phyloP scores from a whole-genome alignment of 2,329 filamentous ascomycete genomes.

The Curvularia spicifera region DNA sequence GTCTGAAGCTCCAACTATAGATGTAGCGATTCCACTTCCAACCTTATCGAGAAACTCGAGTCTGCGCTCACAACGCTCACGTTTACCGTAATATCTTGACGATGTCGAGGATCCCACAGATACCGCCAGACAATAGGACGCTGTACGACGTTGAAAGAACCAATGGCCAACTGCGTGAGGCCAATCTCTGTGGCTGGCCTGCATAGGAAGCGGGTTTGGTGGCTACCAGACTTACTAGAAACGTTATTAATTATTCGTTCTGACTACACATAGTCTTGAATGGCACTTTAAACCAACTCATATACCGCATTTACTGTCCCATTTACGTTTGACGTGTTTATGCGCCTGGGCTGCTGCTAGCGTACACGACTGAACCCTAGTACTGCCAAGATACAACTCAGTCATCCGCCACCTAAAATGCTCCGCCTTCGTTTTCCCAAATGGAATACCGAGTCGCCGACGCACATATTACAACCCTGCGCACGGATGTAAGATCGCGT shows the following conservation, averaged over 20 bases:
- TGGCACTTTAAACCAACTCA: neutral
- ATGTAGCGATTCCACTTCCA: slow-evolving; percentile 47
- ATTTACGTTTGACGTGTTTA: neutral
- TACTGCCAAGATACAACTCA: neutral
- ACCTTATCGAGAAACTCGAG: slow-evolving; percentile 47
- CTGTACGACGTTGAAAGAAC: neutral
- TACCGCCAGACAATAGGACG: neutral
- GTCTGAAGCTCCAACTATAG: slow-evolving; percentile 24
- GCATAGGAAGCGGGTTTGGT: neutral
- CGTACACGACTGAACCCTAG: neutral
- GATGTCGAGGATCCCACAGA: neutral
- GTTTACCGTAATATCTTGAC: slow-evolving; percentile 50
- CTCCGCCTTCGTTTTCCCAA: neutral
- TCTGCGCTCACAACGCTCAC: slow-evolving; percentile 38
- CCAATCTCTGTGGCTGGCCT: neutral
- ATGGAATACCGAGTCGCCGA: neutral
- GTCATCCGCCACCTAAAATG: neutral
- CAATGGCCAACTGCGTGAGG: neutral
- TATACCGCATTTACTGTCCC: neutral
- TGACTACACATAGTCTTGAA: neutral
- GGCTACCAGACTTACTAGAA: neutral
- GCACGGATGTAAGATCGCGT: neutral
- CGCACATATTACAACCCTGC: neutral
- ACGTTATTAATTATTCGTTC: neutral
- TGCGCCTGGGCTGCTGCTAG: neutral